phyloP scores from a whole-genome alignment of 2,329 filamentous ascomycete species.

The Mycosphaerella sp. region DNA sequence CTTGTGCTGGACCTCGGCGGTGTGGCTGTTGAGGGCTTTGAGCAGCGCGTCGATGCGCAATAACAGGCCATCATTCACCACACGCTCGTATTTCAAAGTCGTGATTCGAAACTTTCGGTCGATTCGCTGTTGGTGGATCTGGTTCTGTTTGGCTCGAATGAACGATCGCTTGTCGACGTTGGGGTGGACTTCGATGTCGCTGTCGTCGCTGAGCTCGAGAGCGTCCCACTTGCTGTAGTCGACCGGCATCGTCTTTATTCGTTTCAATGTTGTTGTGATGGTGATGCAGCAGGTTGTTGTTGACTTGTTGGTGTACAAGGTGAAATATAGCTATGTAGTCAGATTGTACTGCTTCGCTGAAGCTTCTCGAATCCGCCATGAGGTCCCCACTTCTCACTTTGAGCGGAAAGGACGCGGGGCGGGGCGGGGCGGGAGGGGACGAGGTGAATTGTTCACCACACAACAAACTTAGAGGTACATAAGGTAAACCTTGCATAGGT shows the following conservation, averaged over 20 bases:
- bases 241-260: conserved; percentile 45
- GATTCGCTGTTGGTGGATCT: conserved; percentile 87
- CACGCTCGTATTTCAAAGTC: conserved; percentile 83
- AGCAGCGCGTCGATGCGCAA: conserved; percentile 76
- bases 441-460: too few species aligned
- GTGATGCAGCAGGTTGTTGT: neutral
- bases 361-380: too few species aligned
- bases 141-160: conserved; percentile 94
- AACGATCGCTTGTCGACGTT: conserved; percentile 99
- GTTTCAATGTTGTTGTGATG: neutral
- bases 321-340: too few species aligned
- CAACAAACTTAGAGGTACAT: too few species aligned
- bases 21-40: conserved; percentile 65
- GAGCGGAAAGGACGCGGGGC: too few species aligned
- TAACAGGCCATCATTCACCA: conserved; percentile 87
- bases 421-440: too few species aligned
- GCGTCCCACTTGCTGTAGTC: conserved; percentile 77
- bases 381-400: too few species aligned
- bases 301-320: neutral
- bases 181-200: conserved; percentile 94
- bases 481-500: too few species aligned
- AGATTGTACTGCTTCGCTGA: too few species aligned
- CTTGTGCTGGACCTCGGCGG: conserved; percentile 50
- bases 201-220: conserved; percentile 95
- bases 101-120: conserved; percentile 84